Percentiles rank a stretch among this genome's conserved stretches.
phyloP scores from a whole-genome alignment of 163 green algal genomes.

The Scenedesmus sp. region DNA sequence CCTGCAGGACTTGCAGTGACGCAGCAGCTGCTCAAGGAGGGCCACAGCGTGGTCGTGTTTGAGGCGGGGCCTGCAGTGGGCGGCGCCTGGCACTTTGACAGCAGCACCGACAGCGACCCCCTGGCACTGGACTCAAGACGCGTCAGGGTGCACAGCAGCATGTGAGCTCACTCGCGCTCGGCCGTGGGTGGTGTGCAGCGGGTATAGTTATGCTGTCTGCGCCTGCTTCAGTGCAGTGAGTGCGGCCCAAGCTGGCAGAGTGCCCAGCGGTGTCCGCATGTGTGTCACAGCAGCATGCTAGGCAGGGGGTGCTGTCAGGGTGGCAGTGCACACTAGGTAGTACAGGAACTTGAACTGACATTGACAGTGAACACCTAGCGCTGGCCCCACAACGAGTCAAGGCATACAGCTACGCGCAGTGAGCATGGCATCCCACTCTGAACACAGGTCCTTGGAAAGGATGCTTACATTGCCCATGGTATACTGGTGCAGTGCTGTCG shows the following conservation, averaged over 20 bases:
- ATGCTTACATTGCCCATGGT: background rate
- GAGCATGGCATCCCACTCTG: background rate
- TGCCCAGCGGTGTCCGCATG: background rate
- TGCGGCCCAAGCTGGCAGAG: too few relatives aligned
- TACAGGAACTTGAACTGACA: background rate
- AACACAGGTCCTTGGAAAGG: too few relatives aligned
- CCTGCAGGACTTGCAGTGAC: conserved; percentile 75
- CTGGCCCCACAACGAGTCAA: background rate
- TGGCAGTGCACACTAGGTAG: background rate
- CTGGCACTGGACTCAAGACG: background rate
- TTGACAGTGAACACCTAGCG: conserved; percentile 21
- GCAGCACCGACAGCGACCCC: conserved; percentile 35
- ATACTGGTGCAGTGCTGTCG: too few relatives aligned
- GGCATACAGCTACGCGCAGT: conserved; percentile 78
- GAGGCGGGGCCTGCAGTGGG: conserved; percentile 60
- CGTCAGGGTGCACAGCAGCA: conserved; percentile 75
- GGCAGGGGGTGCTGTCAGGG: background rate
- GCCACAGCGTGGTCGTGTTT: conserved; percentile 73
- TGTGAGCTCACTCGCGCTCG: conserved; percentile 11
- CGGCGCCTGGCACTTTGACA: conserved; percentile 52
- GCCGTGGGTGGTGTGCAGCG: too few relatives aligned
- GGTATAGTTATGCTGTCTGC: too few relatives aligned
- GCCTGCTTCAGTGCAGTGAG: background rate
- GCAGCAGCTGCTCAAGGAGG: conserved; percentile 71
- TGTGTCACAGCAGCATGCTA: background rate